Percentiles rank a stretch among this genome's conserved stretches.
phyloP scores from a whole-genome alignment of 495 filamentous ascomycete genomes.

The Penicillium malachiteum region DNA sequence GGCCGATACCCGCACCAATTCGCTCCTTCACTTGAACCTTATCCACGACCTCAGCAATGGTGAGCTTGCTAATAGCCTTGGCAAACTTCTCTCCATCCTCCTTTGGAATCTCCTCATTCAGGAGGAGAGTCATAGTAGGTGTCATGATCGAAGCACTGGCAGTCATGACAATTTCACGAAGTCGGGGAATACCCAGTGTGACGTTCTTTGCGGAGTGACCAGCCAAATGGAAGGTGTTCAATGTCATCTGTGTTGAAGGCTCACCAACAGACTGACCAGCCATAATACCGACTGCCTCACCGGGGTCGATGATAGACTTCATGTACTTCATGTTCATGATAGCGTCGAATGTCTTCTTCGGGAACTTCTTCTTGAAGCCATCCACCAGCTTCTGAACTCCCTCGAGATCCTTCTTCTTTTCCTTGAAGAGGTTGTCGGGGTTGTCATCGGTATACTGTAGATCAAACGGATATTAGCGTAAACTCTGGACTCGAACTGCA shows the following conservation, averaged over 20 bases:
- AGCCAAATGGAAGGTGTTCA: conserved; percentile 99
- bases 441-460: conserved; percentile 73
- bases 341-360: conserved; percentile 75
- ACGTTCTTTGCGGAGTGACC: conserved; percentile 98
- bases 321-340: conserved; percentile 90
- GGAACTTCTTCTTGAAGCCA: conserved; percentile 46
- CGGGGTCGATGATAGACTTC: conserved; percentile 89
- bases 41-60: conserved; percentile 82
- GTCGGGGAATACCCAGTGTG: conserved; percentile 93
- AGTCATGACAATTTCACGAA: conserved; percentile 98
- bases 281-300: conserved; percentile 96
- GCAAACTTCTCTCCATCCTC: conserved; percentile 76
- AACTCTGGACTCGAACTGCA: not conserved
- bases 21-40: conserved; percentile 75
- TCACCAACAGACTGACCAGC: conserved; percentile 96
- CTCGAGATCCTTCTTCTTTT: conserved; percentile 61
- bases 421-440: conserved; percentile 69
- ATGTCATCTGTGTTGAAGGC: conserved; percentile 98
- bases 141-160: conserved; percentile 85
- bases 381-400: conserved; percentile 58
- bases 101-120: conserved; percentile 69
- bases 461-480: conserved; percentile 24
- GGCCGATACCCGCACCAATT: conserved; percentile 64
- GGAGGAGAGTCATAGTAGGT: conserved; percentile 83
- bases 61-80: conserved; percentile 88